Conservation (phyloP, 306 rosid species). For the Prunus mongolica region DNA sequence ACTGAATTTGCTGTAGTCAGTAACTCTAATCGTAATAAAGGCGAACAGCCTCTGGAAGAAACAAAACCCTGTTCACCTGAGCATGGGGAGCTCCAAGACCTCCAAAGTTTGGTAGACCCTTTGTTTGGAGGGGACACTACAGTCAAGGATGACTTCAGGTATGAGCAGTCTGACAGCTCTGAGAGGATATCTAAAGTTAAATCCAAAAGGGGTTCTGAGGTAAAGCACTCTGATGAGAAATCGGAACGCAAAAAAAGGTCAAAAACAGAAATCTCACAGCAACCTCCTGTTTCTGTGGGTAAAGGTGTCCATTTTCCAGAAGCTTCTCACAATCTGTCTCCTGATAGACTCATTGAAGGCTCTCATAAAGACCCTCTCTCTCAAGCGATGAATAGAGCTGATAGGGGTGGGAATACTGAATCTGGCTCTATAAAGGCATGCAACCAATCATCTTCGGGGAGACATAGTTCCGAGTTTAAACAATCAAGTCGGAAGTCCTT, state of each 20-base stretch:
- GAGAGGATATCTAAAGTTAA: slow-evolving; percentile 60
- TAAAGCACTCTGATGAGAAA: slow-evolving; percentile 48
- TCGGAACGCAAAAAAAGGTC: slow-evolving; percentile 52
- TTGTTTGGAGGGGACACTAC: slow-evolving; percentile 59
- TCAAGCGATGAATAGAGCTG: slow-evolving; percentile 48
- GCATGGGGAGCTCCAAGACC: slow-evolving; percentile 50
- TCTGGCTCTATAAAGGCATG: slow-evolving; percentile 53
- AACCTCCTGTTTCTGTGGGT: slow-evolving; percentile 41
- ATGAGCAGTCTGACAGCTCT: slow-evolving; percentile 67
- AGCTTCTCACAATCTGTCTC: slow-evolving; percentile 47
- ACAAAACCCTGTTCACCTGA: slow-evolving; percentile 43
- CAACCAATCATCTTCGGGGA: slow-evolving; percentile 50
- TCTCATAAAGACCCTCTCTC: slow-evolving; percentile 37
- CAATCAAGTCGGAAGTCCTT: slow-evolving; percentile 52
- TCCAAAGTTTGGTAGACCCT: slow-evolving; percentile 57
- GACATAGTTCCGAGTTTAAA: slow-evolving; percentile 52
- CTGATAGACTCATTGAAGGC: slow-evolving; percentile 52
- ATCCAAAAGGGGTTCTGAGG: slow-evolving; percentile 56
- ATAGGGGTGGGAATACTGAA: slow-evolving; percentile 49
- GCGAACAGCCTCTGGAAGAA: slow-evolving; percentile 40
- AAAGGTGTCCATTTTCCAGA: slow-evolving; percentile 46
- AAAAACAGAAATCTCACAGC: slow-evolving; percentile 41
- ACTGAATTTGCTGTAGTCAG: slow-evolving; percentile 34
- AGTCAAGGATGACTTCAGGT: slow-evolving; percentile 45
- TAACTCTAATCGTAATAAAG: slow-evolving; percentile 27